Base-by-base conservation (phyloP, 2,329 filamentous ascomycete genomes). In the Microdochium nivale region DNA sequence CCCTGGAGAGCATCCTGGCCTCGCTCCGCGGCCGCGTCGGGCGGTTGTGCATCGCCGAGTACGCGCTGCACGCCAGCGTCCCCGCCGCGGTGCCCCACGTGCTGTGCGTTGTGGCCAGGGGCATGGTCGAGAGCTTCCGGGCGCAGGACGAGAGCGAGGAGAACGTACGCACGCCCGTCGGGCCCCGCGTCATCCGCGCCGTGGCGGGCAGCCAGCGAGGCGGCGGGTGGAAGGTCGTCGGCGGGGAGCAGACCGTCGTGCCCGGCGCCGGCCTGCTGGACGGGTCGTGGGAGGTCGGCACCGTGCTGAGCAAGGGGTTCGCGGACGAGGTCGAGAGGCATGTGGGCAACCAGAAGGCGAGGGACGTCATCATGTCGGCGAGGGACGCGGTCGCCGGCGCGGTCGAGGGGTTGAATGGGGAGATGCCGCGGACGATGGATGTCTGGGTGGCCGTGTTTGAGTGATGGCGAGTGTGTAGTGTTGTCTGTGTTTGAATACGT, bases 161-260 rank as follows among this genome's bases (percentile, higher is more conserved):
- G 9, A 81, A 83, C 58, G 68, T 82, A 11, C 69, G 73, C 49
- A 75, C 68, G 9, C 63, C 72, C 7, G 52, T 79, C 14, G 66
- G 67, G 8, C 77, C 75, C 14, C 56, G 54, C 13, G 63, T 60
- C 19, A 70, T 81, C 32, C 67, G 58, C 7, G 57, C 60, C 2
- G 56, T 70, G 3, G 71, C 70, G 2, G 10, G n/a, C 40, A 7
- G n/a, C 14, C 13, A 23, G 13, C 8, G n/a, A 13, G 40, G 40
- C 3, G 40, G 13, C 1, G 71, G 71, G 2, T 77, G 70, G 69
- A 51, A 53, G 10, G 47, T 74, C 4, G 62, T 64, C 23, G 61
- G 55, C 4, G 69, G 77, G 52, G 58, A 47, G n/a, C n/a, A n/a
- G 1, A 54, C 57, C n/a, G 58, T 77, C 23, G 60, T 69, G 11